These are phyloP conservation scores for Ustilago curta DNA, from an alignment of 1,284 basidiomycete genomes.

Conservation along the genomic window DNA sequence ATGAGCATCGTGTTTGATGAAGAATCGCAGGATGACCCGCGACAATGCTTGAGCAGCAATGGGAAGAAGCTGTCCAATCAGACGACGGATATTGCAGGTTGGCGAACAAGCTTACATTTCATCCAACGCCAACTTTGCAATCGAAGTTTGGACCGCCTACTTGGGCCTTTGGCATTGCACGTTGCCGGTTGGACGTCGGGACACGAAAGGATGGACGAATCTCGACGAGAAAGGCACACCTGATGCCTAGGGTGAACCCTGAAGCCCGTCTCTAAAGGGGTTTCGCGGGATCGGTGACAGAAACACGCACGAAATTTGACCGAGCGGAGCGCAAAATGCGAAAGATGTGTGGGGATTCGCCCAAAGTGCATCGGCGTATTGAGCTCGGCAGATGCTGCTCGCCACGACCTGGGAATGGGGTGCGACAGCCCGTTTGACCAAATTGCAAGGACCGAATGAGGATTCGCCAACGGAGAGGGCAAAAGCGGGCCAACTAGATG, in stretches of 20 bases:
- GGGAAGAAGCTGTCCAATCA: too few relatives aligned
- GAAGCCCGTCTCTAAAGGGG: not conserved
- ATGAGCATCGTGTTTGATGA: too few relatives aligned
- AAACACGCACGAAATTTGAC: conserved; percentile 15
- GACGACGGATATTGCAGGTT: too few relatives aligned
- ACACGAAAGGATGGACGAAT: conserved; percentile 5
- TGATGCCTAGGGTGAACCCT: not conserved
- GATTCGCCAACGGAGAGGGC: too few relatives aligned
- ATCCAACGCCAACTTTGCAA: too few relatives aligned
- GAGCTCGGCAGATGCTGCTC: not conserved
- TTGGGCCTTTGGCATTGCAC: not conserved
- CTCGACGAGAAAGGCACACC: not conserved
- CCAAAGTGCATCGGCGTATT: not conserved
- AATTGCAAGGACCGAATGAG: too few relatives aligned
- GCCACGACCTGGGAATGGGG: not conserved
- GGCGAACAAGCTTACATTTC: too few relatives aligned
- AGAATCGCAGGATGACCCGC: too few relatives aligned
- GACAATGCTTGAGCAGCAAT: too few relatives aligned
- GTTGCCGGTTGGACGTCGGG: not conserved
- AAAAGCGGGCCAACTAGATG: too few relatives aligned
- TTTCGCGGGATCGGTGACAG: conserved; percentile 2
- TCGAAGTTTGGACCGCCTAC: too few relatives aligned
- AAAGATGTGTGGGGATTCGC: not conserved
- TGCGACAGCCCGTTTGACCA: too few relatives aligned
- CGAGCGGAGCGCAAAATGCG: conserved; percentile 19